Conservation (phyloP, 2,329 filamentous ascomycete genomes). For the Colletotrichum chlorophyti region DNA sequence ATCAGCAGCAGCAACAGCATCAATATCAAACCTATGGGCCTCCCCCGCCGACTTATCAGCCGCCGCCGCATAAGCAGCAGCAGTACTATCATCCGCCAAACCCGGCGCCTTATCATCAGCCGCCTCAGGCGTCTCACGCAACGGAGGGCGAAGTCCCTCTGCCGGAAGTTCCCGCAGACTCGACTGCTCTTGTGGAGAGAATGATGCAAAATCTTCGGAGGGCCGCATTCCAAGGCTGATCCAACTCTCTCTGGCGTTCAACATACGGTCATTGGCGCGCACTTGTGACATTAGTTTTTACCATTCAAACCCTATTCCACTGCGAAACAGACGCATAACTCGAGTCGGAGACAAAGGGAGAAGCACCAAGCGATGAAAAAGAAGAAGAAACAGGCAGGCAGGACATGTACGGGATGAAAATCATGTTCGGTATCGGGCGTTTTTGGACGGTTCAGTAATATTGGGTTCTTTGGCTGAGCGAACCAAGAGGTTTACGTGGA, state of each 20-base stretch:
- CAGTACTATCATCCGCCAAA: background rate
- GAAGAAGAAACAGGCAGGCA: too few relatives aligned
- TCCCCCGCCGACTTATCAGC: slow-evolving; percentile 15
- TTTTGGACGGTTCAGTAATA: too few relatives aligned
- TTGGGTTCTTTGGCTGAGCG: too few relatives aligned
- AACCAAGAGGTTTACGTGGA: too few relatives aligned
- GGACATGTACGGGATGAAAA: background rate
- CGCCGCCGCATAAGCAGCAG: slow-evolving; percentile 17
- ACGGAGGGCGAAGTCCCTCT: slow-evolving; percentile 39
- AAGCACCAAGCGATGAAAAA: background rate
- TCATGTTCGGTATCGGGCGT: background rate
- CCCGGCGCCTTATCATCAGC: background rate
- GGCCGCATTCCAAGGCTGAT: slow-evolving; percentile 33
- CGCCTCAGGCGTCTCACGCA: background rate
- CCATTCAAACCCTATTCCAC: background rate
- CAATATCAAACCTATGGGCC: too few relatives aligned
- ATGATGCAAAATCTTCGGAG: slow-evolving; percentile 59
- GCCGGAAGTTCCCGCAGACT: slow-evolving; percentile 50
- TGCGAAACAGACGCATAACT: background rate
- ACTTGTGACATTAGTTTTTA: slow-evolving; percentile 1
- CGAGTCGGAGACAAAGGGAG: background rate
- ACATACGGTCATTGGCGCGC: background rate
- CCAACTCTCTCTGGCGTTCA: background rate
- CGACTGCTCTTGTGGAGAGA: slow-evolving; percentile 57
- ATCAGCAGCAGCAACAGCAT: slow-evolving; percentile 21